A percentile compares a stretch with the other conserved stretches of the same genome.
These are phyloP conservation scores for Leptosphaerulina australis DNA, from an alignment of 2,329 filamentous ascomycete genomes.

Conservation along the genomic window DNA sequence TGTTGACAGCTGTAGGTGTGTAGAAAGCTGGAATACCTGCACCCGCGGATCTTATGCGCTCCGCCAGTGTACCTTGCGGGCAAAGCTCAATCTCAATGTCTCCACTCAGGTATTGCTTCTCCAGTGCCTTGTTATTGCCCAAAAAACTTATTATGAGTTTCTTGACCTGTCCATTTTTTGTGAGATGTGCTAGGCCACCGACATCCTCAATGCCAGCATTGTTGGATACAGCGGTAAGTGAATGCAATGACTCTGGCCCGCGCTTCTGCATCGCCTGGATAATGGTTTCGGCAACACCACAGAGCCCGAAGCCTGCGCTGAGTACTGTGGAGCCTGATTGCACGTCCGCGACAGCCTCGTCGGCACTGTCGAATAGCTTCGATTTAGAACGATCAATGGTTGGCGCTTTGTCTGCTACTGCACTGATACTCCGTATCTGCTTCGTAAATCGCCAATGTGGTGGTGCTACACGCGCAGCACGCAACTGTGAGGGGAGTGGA, in stretches of 20 bases:
- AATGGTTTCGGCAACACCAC: conserved; percentile 49
- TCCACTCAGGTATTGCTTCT: conserved; percentile 74
- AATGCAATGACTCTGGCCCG: conserved; percentile 40
- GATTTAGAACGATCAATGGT: conserved; percentile 44
- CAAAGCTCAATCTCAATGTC: conserved; percentile 77
- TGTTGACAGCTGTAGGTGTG: conserved; percentile 72
- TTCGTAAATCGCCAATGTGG: conserved; percentile 32
- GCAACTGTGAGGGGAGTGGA: conserved; percentile 37
- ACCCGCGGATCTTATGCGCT: conserved; percentile 73
- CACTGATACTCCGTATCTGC: conserved; percentile 34
- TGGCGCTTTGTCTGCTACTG: conserved; percentile 32
- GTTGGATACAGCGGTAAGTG: conserved; percentile 77
- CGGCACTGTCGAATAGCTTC: conserved; percentile 47
- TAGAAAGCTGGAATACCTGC: conserved; percentile 83
- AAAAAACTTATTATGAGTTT: conserved; percentile 78
- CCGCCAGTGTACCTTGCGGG: conserved; percentile 75
- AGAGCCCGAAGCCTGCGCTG: conserved; percentile 49
- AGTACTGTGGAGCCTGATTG: conserved; percentile 46
- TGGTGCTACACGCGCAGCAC: conserved; percentile 25
- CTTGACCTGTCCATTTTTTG: conserved; percentile 71
- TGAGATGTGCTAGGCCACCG: conserved; percentile 69
- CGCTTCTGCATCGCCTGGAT: conserved; percentile 45
- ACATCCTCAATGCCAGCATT: conserved; percentile 75
- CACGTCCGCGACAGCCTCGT: conserved; percentile 48
- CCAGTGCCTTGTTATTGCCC: conserved; percentile 77